Conservation (phyloP, 1,284 basidiomycete species). For the Ustilago lituana region DNA sequence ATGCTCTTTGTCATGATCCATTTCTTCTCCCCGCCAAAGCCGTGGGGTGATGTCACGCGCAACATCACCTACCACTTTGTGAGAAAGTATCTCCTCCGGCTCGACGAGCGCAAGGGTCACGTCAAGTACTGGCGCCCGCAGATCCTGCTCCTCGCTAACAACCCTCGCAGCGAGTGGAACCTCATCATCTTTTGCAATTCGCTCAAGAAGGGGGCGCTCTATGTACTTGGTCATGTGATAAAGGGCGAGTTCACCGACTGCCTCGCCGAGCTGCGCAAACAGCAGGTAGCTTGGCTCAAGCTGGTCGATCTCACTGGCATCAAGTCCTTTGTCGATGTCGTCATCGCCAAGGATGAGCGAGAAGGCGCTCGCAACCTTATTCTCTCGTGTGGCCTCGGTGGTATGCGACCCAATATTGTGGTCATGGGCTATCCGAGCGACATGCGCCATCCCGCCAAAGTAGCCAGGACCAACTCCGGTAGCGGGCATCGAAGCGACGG, state of each 20-base stretch:
- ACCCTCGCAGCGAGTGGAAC: slow-evolving; percentile 65
- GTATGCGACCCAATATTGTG: slow-evolving; percentile 66
- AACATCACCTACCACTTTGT: slow-evolving; percentile 66
- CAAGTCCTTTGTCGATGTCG: slow-evolving; percentile 65
- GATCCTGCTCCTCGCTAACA: slow-evolving; percentile 65
- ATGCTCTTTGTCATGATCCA: slow-evolving; percentile 64
- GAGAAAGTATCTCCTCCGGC: slow-evolving; percentile 64
- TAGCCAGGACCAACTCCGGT: slow-evolving; percentile 20
- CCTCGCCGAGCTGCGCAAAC: slow-evolving; percentile 60
- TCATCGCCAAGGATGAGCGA: slow-evolving; percentile 64
- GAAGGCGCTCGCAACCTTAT: slow-evolving; percentile 65
- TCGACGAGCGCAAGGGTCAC: slow-evolving; percentile 66
- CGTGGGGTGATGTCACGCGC: slow-evolving; percentile 66
- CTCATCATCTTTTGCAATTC: slow-evolving; percentile 67
- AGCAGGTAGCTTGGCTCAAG: slow-evolving; percentile 66
- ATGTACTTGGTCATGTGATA: slow-evolving; percentile 65
- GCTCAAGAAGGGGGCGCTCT: slow-evolving; percentile 66
- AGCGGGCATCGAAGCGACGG: slow-evolving; percentile 43
- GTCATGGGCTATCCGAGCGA: slow-evolving; percentile 65
- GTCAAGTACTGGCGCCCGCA: slow-evolving; percentile 68
- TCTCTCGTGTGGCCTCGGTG: slow-evolving; percentile 63
- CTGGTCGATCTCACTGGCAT: slow-evolving; percentile 65
- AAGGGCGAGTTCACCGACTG: slow-evolving; percentile 66
- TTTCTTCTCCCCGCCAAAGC: slow-evolving; percentile 64
- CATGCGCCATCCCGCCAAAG: slow-evolving; percentile 51